A percentile compares a stretch with the other conserved stretches of the same genome.
phyloP scores from a whole-genome alignment of 352 stramenopile species.

The Pythium aphanidermatum region DNA sequence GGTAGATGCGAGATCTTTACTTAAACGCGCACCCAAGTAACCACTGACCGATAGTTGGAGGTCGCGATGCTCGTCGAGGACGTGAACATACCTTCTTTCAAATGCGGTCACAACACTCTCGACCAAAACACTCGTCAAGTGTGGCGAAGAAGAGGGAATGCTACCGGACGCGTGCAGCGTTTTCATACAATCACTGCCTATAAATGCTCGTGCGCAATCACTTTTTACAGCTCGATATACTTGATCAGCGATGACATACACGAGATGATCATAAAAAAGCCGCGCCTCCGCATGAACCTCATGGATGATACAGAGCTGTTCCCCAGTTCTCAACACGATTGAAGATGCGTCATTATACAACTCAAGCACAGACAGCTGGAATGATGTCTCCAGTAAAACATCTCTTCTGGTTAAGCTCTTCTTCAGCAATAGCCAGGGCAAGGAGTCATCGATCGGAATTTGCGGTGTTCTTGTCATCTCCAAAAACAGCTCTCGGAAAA shows the following conservation, averaged over 20 bases:
- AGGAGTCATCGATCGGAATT: slow-evolving; percentile 74
- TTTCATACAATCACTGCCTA: slow-evolving; percentile 2
- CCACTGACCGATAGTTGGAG: slow-evolving; percentile 47
- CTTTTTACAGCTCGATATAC: slow-evolving; percentile 63
- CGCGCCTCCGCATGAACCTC: slow-evolving; percentile 81
- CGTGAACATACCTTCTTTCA: slow-evolving; percentile 32
- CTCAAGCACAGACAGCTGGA: slow-evolving; percentile 55
- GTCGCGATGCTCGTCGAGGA: slow-evolving; percentile 62
- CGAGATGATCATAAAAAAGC: slow-evolving; percentile 73
- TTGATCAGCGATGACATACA: slow-evolving; percentile 57
- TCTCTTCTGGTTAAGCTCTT: slow-evolving; percentile 19
- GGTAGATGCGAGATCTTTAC: slow-evolving; percentile 51
- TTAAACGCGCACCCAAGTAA: slow-evolving; percentile 39
- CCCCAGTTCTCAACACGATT: slow-evolving; percentile 39
- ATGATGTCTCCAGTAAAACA: not conserved
- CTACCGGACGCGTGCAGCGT: not conserved
- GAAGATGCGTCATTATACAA: slow-evolving; percentile 82
- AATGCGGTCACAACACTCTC: no score
- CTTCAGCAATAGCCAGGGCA: slow-evolving; percentile 80
- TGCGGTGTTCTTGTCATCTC: slow-evolving; percentile 60
- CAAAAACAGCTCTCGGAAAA: slow-evolving; percentile 80
- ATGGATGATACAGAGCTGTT: slow-evolving; percentile 66
- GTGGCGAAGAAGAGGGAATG: slow-evolving; percentile 19
- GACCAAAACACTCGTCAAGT: no score
- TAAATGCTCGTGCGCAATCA: slow-evolving; percentile 12